Base-by-base conservation (phyloP, 2,329 filamentous ascomycete species). In the Colletotrichum sansevieriae region DNA sequence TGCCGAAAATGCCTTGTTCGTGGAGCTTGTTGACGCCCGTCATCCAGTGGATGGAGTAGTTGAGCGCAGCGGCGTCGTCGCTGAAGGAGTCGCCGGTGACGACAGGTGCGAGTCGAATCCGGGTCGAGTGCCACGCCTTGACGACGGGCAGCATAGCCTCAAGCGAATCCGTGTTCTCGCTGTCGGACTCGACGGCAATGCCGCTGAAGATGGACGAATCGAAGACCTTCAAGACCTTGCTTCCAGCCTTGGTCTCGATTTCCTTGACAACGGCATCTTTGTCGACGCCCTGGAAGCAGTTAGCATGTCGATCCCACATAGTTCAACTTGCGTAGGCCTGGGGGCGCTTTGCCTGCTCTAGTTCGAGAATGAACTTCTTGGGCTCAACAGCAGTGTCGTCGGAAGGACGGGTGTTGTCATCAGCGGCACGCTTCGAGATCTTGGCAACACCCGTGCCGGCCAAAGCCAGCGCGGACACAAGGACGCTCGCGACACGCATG, bases 11-110 rank as follows among this genome's bases (percentile, higher is more conserved):
- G 2, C 80, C 80, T 15, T 72, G 71, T n/a, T 74, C 73, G 47
- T 82, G 80, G 4, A 82, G 74, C 65, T 74, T 77, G 33, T 81
- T 76, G 5, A 82, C 80, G 4, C 79, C 79, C 2, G 80, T 82
- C 75, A 77, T 78, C 37, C 75, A 75, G 55, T 81, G 80, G 29
- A 77, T 71, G 1, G 76, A 77, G 63, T 80, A 80, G 59, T 79
- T 79, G 4, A 60, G 52, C 22, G 65, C 68, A 3, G 51, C 25
- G n/a, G 65, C 68, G 20, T 65, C 68, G 20, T 69, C 60, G 18
- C 65, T 69, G 39, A 65, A 71, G 10, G 59, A 65, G 1, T 69
- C 55, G 0, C 65, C 65, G 2, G 43, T 20, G 22, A 69, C 65
- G 10, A 68, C 57, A 5, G 68, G 68, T 3, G 55, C 59, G 4